A percentile compares a stretch with the other conserved stretches of the same genome.
Evolutionary conservation across 805 yeast species (phyloP).

Genomic region (Zygoascus biomembranicola): DNA sequence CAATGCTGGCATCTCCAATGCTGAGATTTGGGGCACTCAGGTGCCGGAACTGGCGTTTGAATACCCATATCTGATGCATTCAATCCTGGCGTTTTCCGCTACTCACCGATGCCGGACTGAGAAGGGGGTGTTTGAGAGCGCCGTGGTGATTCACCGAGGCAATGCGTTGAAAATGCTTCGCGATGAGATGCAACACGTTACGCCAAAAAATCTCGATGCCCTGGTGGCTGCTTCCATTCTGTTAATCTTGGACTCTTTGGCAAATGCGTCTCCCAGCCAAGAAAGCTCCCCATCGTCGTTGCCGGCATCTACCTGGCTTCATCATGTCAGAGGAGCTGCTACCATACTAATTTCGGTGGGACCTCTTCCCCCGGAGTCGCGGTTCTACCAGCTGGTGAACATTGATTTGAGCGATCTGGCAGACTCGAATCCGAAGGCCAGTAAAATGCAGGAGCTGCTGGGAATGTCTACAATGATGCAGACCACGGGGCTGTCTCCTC

Average conservation of each 20-base stretch:
- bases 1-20: conserved; percentile 82
- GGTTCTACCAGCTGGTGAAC: conserved; percentile 64
- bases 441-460: not conserved
- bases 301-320: conserved; percentile 94
- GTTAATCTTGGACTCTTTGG: conserved; percentile 80
- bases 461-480: not conserved
- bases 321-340: conserved; percentile 95
- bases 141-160: conserved; percentile 51
- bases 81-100: conserved; percentile 83
- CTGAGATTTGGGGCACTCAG: conserved; percentile 77
- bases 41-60: conserved; percentile 84
- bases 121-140: conserved; percentile 44
- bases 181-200: conserved; percentile 78
- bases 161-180: conserved; percentile 75
- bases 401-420: conserved; percentile 88
- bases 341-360: conserved; percentile 94
- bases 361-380: conserved; percentile 67
- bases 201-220: conserved; percentile 75
- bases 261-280: conserved; percentile 54
- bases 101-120: conserved; percentile 78
- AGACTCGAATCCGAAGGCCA: conserved; percentile 30
- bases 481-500: conserved; percentile 17
- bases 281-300: conserved; percentile 43
- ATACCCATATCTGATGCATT: conserved; percentile 87
- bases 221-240: conserved; percentile 86